phyloP scores from a whole-genome alignment of 2,329 filamentous ascomycete genomes.

The Verticillium albo-atrum region DNA sequence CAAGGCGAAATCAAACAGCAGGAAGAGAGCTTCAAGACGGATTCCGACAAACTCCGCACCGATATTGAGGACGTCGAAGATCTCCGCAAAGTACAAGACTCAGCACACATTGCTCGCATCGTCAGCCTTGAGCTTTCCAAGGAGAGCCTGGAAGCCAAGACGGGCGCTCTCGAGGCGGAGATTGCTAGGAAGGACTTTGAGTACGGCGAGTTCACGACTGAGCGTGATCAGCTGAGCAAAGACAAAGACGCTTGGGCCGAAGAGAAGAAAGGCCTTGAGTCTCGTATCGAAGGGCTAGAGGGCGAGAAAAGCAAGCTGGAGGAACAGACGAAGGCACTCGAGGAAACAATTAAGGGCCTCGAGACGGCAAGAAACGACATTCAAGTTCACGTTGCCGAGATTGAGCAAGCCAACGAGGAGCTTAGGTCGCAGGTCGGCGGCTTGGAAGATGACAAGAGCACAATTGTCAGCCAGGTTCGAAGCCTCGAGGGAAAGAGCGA shows the following conservation, averaged over 20 bases:
- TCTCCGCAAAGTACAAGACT: constrained; percentile 9
- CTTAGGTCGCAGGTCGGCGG: constrained; percentile 8
- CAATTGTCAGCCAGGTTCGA: constrained; percentile 2
- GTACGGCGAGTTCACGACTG: constrained; percentile 9
- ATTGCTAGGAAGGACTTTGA: constrained; percentile 7
- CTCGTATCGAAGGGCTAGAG: constrained; percentile 7
- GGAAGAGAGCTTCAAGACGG: constrained; percentile 1
- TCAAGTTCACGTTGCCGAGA: constrained; percentile 3
- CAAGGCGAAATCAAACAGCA: constrained; percentile 1
- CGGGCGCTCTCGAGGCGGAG: constrained; percentile 8
- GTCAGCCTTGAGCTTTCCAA: constrained; percentile 11
- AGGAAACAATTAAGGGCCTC: constrained; percentile 1
- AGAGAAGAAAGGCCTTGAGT: constrained; percentile 9
- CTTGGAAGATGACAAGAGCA: constrained; percentile 6
- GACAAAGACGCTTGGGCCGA: constrained; percentile 8
- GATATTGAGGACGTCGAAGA: constrained; percentile 8
- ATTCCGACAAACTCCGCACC: constrained; percentile 5
- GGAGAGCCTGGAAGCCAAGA: constrained; percentile 7
- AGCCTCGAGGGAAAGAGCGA: constrained; percentile 8
- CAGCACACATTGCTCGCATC: constrained; percentile 9
- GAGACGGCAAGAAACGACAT: constrained; percentile 3
- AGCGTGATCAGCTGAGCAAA: constrained; percentile 8
- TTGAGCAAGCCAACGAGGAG: constrained; percentile 4
- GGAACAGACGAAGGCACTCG: background rate
- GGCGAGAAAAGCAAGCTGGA: constrained; percentile 4